A percentile compares a stretch with the other conserved stretches of the same genome.
Evolutionary conservation across 2,329 filamentous ascomycete species (phyloP).

Genomic region (Massarina eburnea): DNA sequence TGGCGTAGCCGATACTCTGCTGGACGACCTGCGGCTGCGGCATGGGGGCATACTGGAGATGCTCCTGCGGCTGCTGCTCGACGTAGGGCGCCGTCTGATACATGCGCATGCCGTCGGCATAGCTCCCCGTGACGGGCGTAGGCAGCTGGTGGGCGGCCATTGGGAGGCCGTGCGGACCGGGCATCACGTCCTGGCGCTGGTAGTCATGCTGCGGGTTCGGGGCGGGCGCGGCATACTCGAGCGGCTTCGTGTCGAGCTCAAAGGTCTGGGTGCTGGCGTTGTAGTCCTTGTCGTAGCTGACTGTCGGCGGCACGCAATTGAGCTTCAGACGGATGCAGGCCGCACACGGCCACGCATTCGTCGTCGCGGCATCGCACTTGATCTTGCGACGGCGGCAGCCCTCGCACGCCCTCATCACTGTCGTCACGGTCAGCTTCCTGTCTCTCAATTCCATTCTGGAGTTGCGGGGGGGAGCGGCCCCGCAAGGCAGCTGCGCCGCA

Average conservation of each 20-base stretch:
- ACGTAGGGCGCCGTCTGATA: constrained; percentile 41
- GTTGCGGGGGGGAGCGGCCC: not conserved
- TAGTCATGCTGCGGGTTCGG: constrained; percentile 46
- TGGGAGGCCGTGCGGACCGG: constrained; percentile 26
- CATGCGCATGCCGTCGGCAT: constrained; percentile 31
- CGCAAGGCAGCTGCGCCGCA: constrained; percentile 46
- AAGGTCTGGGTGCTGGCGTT: constrained; percentile 43
- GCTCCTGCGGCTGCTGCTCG: constrained; percentile 35
- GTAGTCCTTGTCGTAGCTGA: constrained; percentile 68
- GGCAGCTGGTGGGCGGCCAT: constrained; percentile 31
- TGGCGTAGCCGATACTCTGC: constrained; percentile 38
- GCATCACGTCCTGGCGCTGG: constrained; percentile 34
- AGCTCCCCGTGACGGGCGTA: constrained; percentile 29
- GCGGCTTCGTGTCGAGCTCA: constrained; percentile 43
- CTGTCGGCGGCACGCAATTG: constrained; percentile 86
- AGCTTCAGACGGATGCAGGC: constrained; percentile 90
- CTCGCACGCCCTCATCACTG: constrained; percentile 96
- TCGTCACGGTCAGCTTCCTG: constrained; percentile 22
- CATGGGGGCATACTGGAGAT: constrained; percentile 41
- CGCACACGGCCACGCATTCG: constrained; percentile 96
- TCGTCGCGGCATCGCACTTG: constrained; percentile 95
- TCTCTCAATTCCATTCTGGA: not conserved
- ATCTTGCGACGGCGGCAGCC: constrained; percentile 95
- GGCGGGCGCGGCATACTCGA: constrained; percentile 43
- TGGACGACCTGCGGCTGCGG: constrained; percentile 33